Conservation (phyloP, 441 rosid genomes). For the Flueggea neowawraea region DNA sequence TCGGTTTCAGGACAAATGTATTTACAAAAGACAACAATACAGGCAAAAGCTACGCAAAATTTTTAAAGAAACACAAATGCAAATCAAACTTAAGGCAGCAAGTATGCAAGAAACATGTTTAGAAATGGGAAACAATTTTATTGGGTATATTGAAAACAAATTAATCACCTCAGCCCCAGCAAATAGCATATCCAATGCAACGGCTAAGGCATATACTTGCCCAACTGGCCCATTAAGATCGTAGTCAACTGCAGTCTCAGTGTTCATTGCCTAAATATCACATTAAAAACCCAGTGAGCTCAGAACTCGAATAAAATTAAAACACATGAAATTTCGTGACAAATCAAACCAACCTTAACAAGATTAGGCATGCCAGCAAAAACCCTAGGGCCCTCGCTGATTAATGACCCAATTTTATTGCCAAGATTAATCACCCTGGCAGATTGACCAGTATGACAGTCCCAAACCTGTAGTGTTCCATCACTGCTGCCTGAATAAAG, state of each 20-base stretch:
- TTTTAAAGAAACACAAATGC: too few relatives aligned
- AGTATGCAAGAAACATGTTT: too few relatives aligned
- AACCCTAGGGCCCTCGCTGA: slow-evolving; percentile 81
- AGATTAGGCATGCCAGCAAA: slow-evolving; percentile 78
- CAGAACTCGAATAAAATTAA: neutral
- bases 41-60: neutral
- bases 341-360: slow-evolving; percentile 52
- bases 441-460: slow-evolving; percentile 78
- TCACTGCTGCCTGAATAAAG: slow-evolving; percentile 82
- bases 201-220: slow-evolving; percentile 70
- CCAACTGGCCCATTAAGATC: slow-evolving; percentile 79
- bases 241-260: slow-evolving; percentile 44
- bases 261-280: slow-evolving; percentile 68
- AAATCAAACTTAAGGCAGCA: too few relatives aligned
- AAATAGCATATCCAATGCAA: slow-evolving; percentile 60
- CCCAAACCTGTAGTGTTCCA: slow-evolving; percentile 73
- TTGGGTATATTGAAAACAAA: too few relatives aligned
- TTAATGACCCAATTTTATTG: slow-evolving; percentile 71
- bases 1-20: neutral
- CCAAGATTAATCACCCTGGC: slow-evolving; percentile 43
- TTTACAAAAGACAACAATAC: neutral
- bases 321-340: neutral
- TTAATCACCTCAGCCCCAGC: slow-evolving; percentile 78
- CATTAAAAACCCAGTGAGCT: slow-evolving; percentile 3
- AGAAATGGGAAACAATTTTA: too few relatives aligned